phyloP scores from a whole-genome alignment of 225 moss, liverwort and hornwort species.

The Bryoerythrophyllum caledonicum region DNA sequence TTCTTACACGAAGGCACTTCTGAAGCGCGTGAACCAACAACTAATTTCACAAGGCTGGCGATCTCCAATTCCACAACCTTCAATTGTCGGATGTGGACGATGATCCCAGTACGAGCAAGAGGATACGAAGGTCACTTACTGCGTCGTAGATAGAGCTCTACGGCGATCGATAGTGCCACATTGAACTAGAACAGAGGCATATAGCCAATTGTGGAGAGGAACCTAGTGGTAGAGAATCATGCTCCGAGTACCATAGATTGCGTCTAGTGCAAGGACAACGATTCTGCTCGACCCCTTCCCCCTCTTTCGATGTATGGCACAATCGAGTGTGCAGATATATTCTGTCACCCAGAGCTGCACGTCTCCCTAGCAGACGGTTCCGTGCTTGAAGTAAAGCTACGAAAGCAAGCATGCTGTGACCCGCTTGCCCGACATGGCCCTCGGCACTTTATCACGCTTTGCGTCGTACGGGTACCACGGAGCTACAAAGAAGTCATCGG shows the following conservation, averaged over 20 bases:
- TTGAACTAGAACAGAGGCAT: neutral
- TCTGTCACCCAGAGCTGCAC: slow-evolving; percentile 3
- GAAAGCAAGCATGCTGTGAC: slow-evolving; percentile 6
- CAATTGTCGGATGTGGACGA: neutral
- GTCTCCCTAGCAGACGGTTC: neutral
- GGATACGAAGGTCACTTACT: neutral
- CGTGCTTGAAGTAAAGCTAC: slow-evolving; percentile 9
- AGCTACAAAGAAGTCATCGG: neutral
- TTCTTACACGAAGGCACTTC: neutral
- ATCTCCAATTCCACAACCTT: slow-evolving; percentile 6
- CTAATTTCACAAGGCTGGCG: neutral
- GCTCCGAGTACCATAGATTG: neutral
- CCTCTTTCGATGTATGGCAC: neutral
- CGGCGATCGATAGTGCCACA: neutral
- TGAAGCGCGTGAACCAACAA: neutral
- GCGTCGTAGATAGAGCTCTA: neutral
- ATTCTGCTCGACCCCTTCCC: neutral
- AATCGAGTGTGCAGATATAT: slow-evolving; percentile 16
- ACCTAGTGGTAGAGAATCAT: slow-evolving; percentile 8
- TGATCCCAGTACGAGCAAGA: neutral
- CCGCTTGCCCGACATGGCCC: slow-evolving; percentile 15
- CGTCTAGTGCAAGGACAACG: neutral
- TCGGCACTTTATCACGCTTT: slow-evolving; percentile 10
- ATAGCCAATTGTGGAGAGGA: neutral
- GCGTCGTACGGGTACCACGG: slow-evolving; percentile 15